These are phyloP conservation scores for Oehlia diaphana DNA, from an alignment of 192 early-diverging fungal species.

Conservation along the genomic window DNA sequence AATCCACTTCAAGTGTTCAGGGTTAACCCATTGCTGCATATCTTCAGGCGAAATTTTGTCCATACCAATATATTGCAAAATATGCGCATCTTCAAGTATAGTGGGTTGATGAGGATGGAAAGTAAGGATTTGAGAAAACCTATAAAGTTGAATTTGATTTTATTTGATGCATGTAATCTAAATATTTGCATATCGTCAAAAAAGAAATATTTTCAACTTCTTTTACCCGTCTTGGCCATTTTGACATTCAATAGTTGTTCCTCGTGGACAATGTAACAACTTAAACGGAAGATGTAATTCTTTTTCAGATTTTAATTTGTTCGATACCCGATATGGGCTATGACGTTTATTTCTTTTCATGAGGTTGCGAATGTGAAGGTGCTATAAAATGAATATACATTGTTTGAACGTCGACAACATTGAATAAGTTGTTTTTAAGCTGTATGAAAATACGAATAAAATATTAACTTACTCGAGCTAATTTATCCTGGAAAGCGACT, in stretches of 20 bases:
- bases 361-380: constrained; percentile 16
- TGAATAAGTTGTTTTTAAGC: too few relatives aligned
- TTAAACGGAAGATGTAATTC: constrained; percentile 16
- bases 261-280: constrained; percentile 17
- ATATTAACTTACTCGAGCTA: neutral
- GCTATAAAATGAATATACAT: constrained; percentile 3
- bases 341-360: constrained; percentile 13
- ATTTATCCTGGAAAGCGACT: constrained; percentile 5
- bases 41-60: constrained; percentile 20
- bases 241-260: constrained; percentile 4
- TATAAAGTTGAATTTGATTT: neutral
- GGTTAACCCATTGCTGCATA: constrained; percentile 19
- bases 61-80: constrained; percentile 15
- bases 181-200: neutral
- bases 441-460: too few relatives aligned
- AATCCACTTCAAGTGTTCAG: constrained; percentile 21
- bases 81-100: constrained; percentile 9
- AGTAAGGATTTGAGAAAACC: constrained; percentile 9
- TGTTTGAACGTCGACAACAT: neutral
- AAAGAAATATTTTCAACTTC: neutral
- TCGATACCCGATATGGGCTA: neutral
- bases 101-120: constrained; percentile 22
- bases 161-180: neutral
- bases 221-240: constrained; percentile 15
- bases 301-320: constrained; percentile 17